Evolutionary conservation across 257 asterid species (phyloP), one percentile per base, ranked within the genome.

Genomic region (Thymus mandschuricus): DNA sequence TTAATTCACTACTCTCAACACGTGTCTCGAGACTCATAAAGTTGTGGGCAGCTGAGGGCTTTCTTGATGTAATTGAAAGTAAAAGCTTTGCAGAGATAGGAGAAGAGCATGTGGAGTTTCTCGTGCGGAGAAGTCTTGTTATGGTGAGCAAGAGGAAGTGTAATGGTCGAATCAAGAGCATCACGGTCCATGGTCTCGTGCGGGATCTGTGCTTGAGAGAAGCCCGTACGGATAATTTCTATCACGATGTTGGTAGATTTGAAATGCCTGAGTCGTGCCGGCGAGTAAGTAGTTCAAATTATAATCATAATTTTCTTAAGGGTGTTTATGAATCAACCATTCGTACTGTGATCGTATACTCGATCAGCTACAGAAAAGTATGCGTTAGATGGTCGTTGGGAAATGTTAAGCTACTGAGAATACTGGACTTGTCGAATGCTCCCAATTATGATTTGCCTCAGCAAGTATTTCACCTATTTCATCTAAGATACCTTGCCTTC

Each of bases 401-500:
- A 50, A 30, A 13, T 27, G 44, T 21, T 52, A 51, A 29, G 28
- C 8, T 68, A 46, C 46, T 12, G 43, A 40, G 45, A 8, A 46
- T 45, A 45, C 1, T 64, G 27, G 57, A 29, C 29, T 31, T 64
- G 41, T 13, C 41, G 12, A 5, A 41, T 35, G 41, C 8, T 35
- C 1, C 2, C 29, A 3, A 10, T 38, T 13, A 0, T 60, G 29
- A 5, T 34, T 21, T 52, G 44, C n/a, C 63, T 5, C 4, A 57
- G 7, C 4, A 35, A 63, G 9, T 63, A 27, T 63, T 63, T 4
- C 3, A 43, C 33, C 34, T 45, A 2, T 35, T 71, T 28, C 76
- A 60, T 62, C 21, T 71, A 1, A 71, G 70, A 40, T 61, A 38
- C 64, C 55, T 71, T 38, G 69, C 76, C 35, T 10, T 48, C 41